Evolutionary conservation across 805 yeast species (phyloP).

Genomic region (Metschnikowia gruessii): DNA sequence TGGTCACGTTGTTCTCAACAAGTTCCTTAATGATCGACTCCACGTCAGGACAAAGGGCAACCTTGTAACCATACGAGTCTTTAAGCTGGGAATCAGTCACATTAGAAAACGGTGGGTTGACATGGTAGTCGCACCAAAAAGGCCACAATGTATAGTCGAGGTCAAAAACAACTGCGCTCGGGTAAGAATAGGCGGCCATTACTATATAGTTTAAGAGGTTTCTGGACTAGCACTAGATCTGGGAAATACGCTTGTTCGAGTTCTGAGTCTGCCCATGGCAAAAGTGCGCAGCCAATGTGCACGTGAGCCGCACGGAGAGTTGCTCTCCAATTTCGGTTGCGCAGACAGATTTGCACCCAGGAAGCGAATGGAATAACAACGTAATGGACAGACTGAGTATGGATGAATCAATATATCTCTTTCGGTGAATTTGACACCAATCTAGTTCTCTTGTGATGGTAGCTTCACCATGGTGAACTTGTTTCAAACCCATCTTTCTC

Average conservation of each 20-base stretch:
- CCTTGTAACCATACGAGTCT: slow-evolving; percentile 54
- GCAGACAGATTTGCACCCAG: too few relatives aligned
- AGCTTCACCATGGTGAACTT: too few relatives aligned
- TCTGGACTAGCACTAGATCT: neutral
- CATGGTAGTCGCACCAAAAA: slow-evolving; percentile 79
- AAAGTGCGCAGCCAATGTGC: slow-evolving; percentile 2
- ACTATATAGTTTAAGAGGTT: neutral
- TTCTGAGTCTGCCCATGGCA: slow-evolving; percentile 1
- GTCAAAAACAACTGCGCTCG: slow-evolving; percentile 62
- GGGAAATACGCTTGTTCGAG: neutral
- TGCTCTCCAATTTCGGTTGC: neutral
- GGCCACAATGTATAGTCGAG: slow-evolving; percentile 80
- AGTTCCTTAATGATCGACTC: slow-evolving; percentile 57
- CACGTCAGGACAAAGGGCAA: slow-evolving; percentile 67
- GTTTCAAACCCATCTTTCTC: too few relatives aligned
- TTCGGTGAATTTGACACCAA: too few relatives aligned
- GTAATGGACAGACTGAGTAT: too few relatives aligned
- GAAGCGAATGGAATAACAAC: too few relatives aligned
- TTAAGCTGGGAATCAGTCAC: slow-evolving; percentile 34
- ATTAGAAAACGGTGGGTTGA: slow-evolving; percentile 45
- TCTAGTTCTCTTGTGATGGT: too few relatives aligned
- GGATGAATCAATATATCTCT: too few relatives aligned
- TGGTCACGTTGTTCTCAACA: slow-evolving; percentile 42
- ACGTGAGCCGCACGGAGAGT: neutral
- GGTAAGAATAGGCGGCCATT: slow-evolving; percentile 22